Conservation (phyloP, 257 asterid species). For the Echium plantagineum region DNA sequence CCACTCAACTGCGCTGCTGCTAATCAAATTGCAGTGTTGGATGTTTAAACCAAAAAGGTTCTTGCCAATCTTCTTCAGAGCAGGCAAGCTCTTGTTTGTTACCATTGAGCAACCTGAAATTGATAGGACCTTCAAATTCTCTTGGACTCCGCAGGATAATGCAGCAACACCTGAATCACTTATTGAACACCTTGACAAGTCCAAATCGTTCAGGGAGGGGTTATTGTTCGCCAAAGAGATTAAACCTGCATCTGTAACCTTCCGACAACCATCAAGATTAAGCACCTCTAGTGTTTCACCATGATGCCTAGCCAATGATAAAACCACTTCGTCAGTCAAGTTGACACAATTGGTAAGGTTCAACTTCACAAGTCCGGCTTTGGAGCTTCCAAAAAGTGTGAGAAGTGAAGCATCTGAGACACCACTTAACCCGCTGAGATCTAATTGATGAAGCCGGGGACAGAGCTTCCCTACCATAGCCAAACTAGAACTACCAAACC, state of each 20-base stretch:
- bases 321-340: conserved; percentile 43
- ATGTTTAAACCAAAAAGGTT: conserved; percentile 59
- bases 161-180: conserved; percentile 60
- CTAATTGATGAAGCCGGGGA: conserved; percentile 66
- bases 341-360: conserved; percentile 53
- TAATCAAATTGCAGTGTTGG: conserved; percentile 56
- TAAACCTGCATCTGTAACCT: conserved; percentile 55
- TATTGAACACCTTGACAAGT: conserved; percentile 57
- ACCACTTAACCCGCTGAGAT: conserved; percentile 62
- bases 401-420: conserved; percentile 67
- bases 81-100: conserved; percentile 46
- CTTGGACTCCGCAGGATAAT: conserved; percentile 42
- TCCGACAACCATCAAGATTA: conserved; percentile 70
- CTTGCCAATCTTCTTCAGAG: conserved; percentile 51
- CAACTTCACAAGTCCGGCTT: conserved; percentile 55
- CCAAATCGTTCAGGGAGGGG: conserved; percentile 61
- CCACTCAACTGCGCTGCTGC: conserved; percentile 39
- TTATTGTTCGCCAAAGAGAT: conserved; percentile 48
- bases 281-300: conserved; percentile 54
- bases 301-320: conserved; percentile 44
- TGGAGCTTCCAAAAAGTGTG: conserved; percentile 52
- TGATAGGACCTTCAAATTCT: conserved; percentile 60
- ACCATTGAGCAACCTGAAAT: conserved; percentile 64
- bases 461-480: conserved; percentile 76
- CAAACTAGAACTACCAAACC: conserved; percentile 58